Base-by-base conservation (phyloP, 78 protist species). In the Dictyostelium citrinum region DNA sequence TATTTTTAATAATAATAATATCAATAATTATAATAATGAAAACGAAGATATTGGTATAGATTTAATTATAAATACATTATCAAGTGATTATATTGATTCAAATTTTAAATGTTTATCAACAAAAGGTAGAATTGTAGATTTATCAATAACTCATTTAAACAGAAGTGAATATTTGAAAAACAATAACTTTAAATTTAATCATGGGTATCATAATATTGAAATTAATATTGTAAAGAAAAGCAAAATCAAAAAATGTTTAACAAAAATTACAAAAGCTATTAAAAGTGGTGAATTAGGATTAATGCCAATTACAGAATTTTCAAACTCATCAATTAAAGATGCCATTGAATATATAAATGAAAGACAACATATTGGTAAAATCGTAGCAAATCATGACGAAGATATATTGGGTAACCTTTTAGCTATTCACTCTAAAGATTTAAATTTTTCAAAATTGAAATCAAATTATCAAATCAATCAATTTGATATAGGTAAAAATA, bases 71-170 rank as follows among this genome's bases (percentile, higher is more conserved):
- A 91, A 91, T 27, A 83, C 90, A 11, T 31, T 91, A 8, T 68
- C 90, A 20, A 78, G 95, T 46, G 81, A 91, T 14, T 80, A 41
- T 33, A 35, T 91, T 22, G 37, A 49, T 20, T 43, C 79, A 29
- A 83, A 81, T 81, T 79, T 91, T 75, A 45, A 46, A n/a, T 29
- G 72, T 46, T 45, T 91, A 2, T 27, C 90, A 11, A 78, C 45
- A 33, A 64, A 33, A 43, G 95, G 95, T 75, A 77, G 82, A 35
- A 77, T 91, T 64, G 45, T 91, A 49, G 95, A 91, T 67, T 82
- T 91, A 12, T 82, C 91, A 9, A 83, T 83, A 1, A 76, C 82
- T 14, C 82, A 76, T 10, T 27, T 45, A 24, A 22, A 31, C 11
- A 45, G 24, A 22, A 41, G 46, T 45, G 82, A 76, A 46, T 39